Evolutionary conservation across 805 yeast genomes (phyloP), one percentile per base, ranked within the genome.

Genomic region (Metschnikowia aberdeeniae): DNA sequence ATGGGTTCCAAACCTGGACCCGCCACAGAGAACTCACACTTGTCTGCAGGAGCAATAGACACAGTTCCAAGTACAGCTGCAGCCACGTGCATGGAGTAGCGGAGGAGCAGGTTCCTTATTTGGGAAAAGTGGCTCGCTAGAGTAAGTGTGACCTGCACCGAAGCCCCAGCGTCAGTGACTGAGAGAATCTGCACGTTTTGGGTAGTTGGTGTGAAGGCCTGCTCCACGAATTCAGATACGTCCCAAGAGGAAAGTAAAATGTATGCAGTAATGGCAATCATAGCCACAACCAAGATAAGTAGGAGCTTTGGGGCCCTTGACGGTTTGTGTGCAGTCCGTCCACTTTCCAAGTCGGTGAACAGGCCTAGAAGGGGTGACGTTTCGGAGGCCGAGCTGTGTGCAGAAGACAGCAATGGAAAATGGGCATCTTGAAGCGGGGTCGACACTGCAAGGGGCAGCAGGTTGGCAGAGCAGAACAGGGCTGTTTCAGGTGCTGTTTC

Each of bases 81-180:
- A 0, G 57, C 58, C 2, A 55, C 26, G 36, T 56, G 58, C 26
- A 64, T 43, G 1, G 59, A 32, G 22, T 47, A 41, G 19, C 59
- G 53, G 41, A 61, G 61, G 3, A 66, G 7, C 2, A 39, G 17
- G 40, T 55, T 62, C 28, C 51, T 20, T 6, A 68, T 52, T 7
- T 55, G 45, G 39, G 56, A 60, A 48, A 68, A 70, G 49, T 67
- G 46, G 12, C 68, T 52, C 5, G 48, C 36, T 3, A 68, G 42
- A 0, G 58, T 40, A 3, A 66, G 67, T 4, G 51, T 47, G 13
- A 68, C 60, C 41, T 60, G 64, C 17, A 64, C 52, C 19, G 59
- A 53, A 5, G 66, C 36, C 2, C 75, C 74, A 6, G 42, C 37
- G 13, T 57, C 58, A 27, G 56, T 55, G 11, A 52, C 34, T 3